Evolutionary conservation across 139 green algal species (phyloP), one percentile per base, ranked within the genome.

Genomic region (Deuterostichococcus epilithicus): DNA sequence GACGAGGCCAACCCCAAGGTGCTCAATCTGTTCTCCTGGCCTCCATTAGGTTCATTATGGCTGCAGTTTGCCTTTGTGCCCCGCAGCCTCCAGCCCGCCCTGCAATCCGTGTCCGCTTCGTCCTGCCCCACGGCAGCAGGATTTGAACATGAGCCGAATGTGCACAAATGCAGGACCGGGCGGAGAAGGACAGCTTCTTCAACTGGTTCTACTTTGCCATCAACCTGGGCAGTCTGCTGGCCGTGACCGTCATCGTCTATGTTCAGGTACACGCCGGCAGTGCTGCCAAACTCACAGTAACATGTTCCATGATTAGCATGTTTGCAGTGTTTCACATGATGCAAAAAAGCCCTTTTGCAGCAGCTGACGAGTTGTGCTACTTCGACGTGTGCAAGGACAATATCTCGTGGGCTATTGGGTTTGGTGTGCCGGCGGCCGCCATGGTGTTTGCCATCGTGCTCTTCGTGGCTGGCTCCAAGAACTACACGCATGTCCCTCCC

Each of bases 161-260:
- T 63, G 52, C 28, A 20, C 52, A 63, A 8, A 45, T 60, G 44
- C 84, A 94, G 84, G 93, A 97, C 76, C 84, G 87, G 10, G 80
- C 76, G 30, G 93, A 96, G 85, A 97, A 97, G 84, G 86, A 91
- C 76, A 90, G 78, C 47, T 98, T 98, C 85, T 98, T 98, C 86
- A 97, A 98, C 84, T 97, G 88, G 82, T 99, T 99, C 84, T 99
- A 99, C 86, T 91, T 99, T 70, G 91, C 91, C 70, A 95, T 99
- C 83, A 99, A 99, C 82, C 76, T 97, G 5, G 95, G 95, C 58
- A 91, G 85, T 22, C 80, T 97, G 36, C 84, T 96, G 66, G 92
- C 92, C 1, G 89, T 89, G 66, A 96, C 92, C 0, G 80, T 85
- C 58, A 84, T 94, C 18, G 90, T 95, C 28, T 93, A 90, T 76